Conservation (phyloP, 805 yeast genomes). For the Suhomyces sp. region DNA sequence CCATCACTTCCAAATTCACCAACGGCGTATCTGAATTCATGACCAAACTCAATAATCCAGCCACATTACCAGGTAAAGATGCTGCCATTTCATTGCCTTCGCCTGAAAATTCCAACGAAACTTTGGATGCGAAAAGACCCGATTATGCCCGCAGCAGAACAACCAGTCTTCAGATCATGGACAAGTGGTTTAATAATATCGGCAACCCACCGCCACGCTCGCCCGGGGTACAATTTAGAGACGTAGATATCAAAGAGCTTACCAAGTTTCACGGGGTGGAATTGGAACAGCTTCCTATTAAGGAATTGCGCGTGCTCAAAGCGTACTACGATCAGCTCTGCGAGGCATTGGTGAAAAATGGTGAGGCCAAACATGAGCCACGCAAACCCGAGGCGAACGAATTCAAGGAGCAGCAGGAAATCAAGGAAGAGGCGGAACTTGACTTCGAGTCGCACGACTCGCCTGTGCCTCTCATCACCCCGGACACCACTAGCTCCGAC, state of each 20-base stretch:
- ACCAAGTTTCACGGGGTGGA: constrained; percentile 32
- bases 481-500: not conserved
- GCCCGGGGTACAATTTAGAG: constrained; percentile 6
- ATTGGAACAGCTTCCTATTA: constrained; percentile 34
- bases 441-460: not conserved
- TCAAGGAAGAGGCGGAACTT: not conserved
- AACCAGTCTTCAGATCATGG: constrained; percentile 41
- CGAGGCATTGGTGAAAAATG: constrained; percentile 1
- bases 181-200: constrained; percentile 41
- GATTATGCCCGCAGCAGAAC: constrained; percentile 31
- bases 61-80: constrained; percentile 9
- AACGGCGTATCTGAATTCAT: constrained; percentile 42
- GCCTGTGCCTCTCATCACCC: not conserved
- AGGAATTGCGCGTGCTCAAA: constrained; percentile 33
- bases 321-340: constrained; percentile 39
- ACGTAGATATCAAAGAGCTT: constrained; percentile 19
- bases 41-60: constrained; percentile 33
- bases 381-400: not conserved
- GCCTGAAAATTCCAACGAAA: constrained; percentile 10
- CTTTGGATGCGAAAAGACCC: constrained; percentile 16
- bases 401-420: not conserved
- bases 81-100: constrained; percentile 36
- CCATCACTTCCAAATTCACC: constrained; percentile 38
- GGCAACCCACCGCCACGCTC: constrained; percentile 8
- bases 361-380: not conserved